Evolutionary conservation across 257 asterid species (phyloP).

Genomic region (Nicotiana benthamiana): DNA sequence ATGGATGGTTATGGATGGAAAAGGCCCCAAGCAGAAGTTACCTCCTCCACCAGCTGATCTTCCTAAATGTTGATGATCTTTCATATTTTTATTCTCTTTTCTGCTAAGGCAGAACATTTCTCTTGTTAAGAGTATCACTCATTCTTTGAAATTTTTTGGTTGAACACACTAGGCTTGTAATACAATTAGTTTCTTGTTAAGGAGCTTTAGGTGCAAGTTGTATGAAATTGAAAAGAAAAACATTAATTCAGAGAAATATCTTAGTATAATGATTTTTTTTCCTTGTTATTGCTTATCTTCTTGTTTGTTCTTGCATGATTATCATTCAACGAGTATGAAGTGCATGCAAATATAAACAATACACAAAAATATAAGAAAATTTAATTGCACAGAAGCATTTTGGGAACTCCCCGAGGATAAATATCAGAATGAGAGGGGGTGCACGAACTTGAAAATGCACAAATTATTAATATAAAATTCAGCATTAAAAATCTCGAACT

Average conservation of each 20-base stretch:
- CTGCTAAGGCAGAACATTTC: background rate
- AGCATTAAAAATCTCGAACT: no score
- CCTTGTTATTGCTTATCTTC: background rate
- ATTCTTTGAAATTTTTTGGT: background rate
- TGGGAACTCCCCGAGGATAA: background rate
- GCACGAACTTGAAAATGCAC: no score
- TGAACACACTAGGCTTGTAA: background rate
- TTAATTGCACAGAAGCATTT: background rate
- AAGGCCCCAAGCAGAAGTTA: conserved; percentile 42
- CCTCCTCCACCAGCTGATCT: conserved; percentile 70
- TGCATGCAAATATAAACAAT: background rate
- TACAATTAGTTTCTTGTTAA: background rate
- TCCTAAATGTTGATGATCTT: conserved; percentile 54
- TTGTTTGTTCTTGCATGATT: background rate
- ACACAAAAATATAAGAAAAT: background rate
- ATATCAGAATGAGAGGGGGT: no score
- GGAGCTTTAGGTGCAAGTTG: background rate
- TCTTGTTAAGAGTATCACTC: background rate
- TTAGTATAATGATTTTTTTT: background rate
- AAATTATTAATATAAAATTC: no score
- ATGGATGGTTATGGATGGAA: conserved; percentile 59
- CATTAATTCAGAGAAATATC: background rate
- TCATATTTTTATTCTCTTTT: background rate
- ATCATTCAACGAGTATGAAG: background rate
- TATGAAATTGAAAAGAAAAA: background rate